A percentile compares a stretch with the other conserved stretches of the same genome.
These are phyloP conservation scores for Pittosporum tobira DNA, from an alignment of 129 eudicot species.

Conservation along the genomic window DNA sequence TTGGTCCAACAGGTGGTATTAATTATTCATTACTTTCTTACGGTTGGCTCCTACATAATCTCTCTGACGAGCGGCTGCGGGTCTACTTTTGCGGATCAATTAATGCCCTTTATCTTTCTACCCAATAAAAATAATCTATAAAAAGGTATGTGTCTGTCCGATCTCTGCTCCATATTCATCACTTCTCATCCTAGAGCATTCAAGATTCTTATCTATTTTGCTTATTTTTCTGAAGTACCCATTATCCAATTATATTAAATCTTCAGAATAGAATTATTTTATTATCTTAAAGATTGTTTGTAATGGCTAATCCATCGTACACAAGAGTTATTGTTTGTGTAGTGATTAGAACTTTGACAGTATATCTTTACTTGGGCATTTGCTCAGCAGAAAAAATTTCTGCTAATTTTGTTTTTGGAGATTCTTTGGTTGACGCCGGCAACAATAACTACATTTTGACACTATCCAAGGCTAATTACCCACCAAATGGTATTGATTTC, in stretches of 20 bases:
- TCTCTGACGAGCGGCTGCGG: constrained; percentile 16
- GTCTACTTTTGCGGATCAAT: constrained; percentile 12
- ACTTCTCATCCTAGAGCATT: constrained; percentile 9
- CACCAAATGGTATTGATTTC: constrained; percentile 83
- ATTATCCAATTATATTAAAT: too few relatives aligned
- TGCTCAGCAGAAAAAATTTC: constrained; percentile 29
- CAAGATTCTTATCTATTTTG: neutral
- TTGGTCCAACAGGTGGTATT: too few relatives aligned
- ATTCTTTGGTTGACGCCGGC: constrained; percentile 83
- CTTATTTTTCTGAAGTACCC: neutral
- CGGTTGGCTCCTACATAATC: neutral
- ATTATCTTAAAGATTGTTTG: neutral
- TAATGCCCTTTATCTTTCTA: constrained; percentile 18
- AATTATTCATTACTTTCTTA: neutral
- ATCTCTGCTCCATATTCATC: neutral
- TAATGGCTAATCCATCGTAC: constrained; percentile 16
- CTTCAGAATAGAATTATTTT: too few relatives aligned
- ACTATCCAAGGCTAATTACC: constrained; percentile 65
- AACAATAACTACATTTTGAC: constrained; percentile 74
- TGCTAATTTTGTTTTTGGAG: constrained; percentile 75
- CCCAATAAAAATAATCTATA: constrained; percentile 20
- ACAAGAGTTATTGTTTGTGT: constrained; percentile 2
- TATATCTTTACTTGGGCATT: constrained; percentile 16
- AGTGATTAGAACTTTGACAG: constrained; percentile 14
- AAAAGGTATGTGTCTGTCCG: constrained; percentile 12